phyloP scores from a whole-genome alignment of 768 basidiomycete species.

The Ramaria sp. region DNA sequence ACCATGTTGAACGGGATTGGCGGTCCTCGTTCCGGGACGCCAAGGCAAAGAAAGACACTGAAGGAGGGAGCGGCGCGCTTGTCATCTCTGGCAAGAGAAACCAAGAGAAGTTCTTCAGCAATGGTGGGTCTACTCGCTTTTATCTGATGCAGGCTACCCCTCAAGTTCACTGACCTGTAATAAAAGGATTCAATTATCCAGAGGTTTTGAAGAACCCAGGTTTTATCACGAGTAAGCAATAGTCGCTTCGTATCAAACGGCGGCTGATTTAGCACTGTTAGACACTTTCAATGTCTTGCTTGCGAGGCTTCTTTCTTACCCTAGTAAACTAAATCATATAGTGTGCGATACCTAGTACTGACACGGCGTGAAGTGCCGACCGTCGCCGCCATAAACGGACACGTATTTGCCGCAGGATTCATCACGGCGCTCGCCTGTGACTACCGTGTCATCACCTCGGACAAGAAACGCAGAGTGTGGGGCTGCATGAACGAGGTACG shows the following conservation, averaged over 20 bases:
- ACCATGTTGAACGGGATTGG: slow-evolving; percentile 68
- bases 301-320: slow-evolving; percentile 59
- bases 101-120: slow-evolving; percentile 87
- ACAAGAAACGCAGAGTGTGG: slow-evolving; percentile 68
- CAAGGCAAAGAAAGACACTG: slow-evolving; percentile 31
- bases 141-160: background rate
- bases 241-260: background rate
- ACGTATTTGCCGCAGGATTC: slow-evolving; percentile 78
- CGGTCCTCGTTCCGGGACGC: slow-evolving; percentile 36
- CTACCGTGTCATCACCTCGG: slow-evolving; percentile 83
- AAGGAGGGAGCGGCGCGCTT: slow-evolving; percentile 54
- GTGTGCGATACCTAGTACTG: background rate
- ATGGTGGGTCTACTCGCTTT: slow-evolving; percentile 34
- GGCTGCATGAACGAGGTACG: slow-evolving; percentile 86
- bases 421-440: slow-evolving; percentile 76
- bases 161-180: background rate
- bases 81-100: slow-evolving; percentile 64
- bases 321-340: slow-evolving; percentile 36
- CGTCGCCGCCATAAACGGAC: slow-evolving; percentile 73
- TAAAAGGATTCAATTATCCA: slow-evolving; percentile 51
- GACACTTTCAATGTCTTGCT: slow-evolving; percentile 69
- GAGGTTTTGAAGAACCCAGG: slow-evolving; percentile 38
- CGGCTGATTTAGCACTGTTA: slow-evolving; percentile 19
- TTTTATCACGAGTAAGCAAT: slow-evolving; percentile 52
- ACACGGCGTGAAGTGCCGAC: slow-evolving; percentile 44